Base-by-base conservation (phyloP, 2,329 filamentous ascomycete species). In the Stachybotrys elegans region DNA sequence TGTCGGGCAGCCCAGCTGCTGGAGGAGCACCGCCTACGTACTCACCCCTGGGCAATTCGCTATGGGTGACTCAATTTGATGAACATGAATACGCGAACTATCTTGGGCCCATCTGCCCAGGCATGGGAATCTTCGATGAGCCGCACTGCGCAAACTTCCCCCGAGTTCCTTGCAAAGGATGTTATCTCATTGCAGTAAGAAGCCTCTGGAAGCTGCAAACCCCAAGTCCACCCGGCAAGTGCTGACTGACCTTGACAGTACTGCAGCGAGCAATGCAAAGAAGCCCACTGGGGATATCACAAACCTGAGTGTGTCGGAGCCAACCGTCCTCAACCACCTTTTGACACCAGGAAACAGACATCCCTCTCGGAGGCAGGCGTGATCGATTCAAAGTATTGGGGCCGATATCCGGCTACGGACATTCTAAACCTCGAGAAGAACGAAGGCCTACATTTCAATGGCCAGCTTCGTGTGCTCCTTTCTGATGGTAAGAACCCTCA, bases 391-490 rank as follows among this genome's bases (percentile, higher is more conserved):
- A 36, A 17, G 4, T 51, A 46, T 29, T 60, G 54, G 55, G 40
- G 42, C 22, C 43, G 37, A 4, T 51, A 54, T 13, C 43, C 53
- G 2, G 55, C 58, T 6, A 51, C 50, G 1, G 58, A 61, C 42
- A 34, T 60, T 3, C 27, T 61, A 20, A 53, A 55, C n/a, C 25
- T 61, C 3, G 47, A 49, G 11, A 52, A 51, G 29, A 56, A 58
- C 17, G 58, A 61, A 31, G 58, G 58, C 3, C 22, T n/a, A 17
- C 39, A 47, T 1, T 60, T 49, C 22, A 44, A 52, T 6, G 52
- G 50, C 2, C 2, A n/a, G 3, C 45, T 61, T 8, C 20, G 46
- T 4, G 31, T 60, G 14, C 48, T 61, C 6, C 31, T 60, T 6
- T 17, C 43, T 2, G 57, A 57, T 40, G 43, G 57, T 58, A 41